Evolutionary conservation across 108 stramenopile genomes (phyloP).

Genomic region (Nitzschia palea): DNA sequence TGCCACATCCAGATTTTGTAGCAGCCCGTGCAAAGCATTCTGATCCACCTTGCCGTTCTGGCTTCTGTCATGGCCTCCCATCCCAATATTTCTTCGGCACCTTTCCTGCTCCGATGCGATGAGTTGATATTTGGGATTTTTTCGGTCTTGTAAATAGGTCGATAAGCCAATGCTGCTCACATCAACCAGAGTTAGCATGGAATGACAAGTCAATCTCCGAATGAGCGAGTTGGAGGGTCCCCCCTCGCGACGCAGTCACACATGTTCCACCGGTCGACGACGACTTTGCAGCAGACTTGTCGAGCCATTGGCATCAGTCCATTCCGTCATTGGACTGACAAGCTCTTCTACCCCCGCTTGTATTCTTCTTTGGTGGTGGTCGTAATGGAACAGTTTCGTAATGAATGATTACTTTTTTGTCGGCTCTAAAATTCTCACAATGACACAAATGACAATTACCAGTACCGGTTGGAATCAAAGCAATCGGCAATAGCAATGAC

Average conservation of each 20-base stretch:
- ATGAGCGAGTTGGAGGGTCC: neutral
- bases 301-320: neutral
- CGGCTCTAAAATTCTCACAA: neutral
- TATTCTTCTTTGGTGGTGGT: too few relatives aligned
- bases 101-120: neutral
- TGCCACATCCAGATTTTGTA: neutral
- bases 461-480: neutral
- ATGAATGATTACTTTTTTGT: too few relatives aligned
- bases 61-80: too few relatives aligned
- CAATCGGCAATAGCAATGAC: neutral
- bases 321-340: neutral
- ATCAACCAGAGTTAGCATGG: constrained; percentile 1
- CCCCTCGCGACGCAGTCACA: neutral
- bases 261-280: constrained; percentile 11
- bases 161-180: constrained; percentile 3
- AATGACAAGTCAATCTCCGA: constrained; percentile 8
- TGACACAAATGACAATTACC: neutral
- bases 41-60: too few relatives aligned
- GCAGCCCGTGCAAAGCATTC: neutral
- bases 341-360: constrained; percentile 3
- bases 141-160: neutral
- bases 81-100: too few relatives aligned
- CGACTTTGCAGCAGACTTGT: neutral
- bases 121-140: neutral
- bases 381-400: neutral